Percentiles rank a stretch among this genome's conserved stretches.
Evolutionary conservation across 352 stramenopile species (phyloP).

Genomic region (Pythium grandisporangium): DNA sequence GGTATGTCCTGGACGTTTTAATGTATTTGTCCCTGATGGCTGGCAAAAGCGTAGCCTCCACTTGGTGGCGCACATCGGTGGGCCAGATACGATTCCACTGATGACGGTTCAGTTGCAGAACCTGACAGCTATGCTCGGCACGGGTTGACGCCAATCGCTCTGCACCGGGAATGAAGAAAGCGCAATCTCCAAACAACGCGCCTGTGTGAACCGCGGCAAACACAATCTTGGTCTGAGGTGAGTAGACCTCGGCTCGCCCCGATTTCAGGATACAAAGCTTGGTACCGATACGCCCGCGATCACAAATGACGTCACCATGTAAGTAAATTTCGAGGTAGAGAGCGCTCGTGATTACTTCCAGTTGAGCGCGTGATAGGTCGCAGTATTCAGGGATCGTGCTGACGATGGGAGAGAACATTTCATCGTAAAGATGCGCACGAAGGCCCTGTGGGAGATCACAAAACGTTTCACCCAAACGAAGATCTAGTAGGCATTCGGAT

Average conservation of each 20-base stretch:
- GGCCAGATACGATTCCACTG: slow-evolving; percentile 52
- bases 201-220: slow-evolving; percentile 20
- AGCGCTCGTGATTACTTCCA: slow-evolving; percentile 36
- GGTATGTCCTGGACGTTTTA: slow-evolving; percentile 17
- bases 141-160: slow-evolving; percentile 32
- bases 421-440: slow-evolving; percentile 26
- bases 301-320: slow-evolving; percentile 46
- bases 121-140: slow-evolving; percentile 44
- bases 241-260: slow-evolving; percentile 34
- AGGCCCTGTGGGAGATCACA: slow-evolving; percentile 29
- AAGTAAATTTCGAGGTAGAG: slow-evolving; percentile 59
- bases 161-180: slow-evolving; percentile 44
- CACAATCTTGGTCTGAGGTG: slow-evolving; percentile 21
- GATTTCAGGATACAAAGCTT: slow-evolving; percentile 41
- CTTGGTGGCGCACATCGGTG: slow-evolving; percentile 12
- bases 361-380: slow-evolving; percentile 22
- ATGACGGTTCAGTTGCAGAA: slow-evolving; percentile 41
- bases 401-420: slow-evolving; percentile 41
- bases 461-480: slow-evolving; percentile 30
- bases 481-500: slow-evolving; percentile 32
- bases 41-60: slow-evolving; percentile 31
- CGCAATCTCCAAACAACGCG: slow-evolving; percentile 46
- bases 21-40: slow-evolving; percentile 28
- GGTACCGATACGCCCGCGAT: slow-evolving; percentile 27
- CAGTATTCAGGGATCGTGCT: slow-evolving; percentile 24